Percentiles rank a stretch among this genome's conserved stretches.
Evolutionary conservation across 2,329 filamentous ascomycete species (phyloP).

Genomic region (Xylariaceae sp.): DNA sequence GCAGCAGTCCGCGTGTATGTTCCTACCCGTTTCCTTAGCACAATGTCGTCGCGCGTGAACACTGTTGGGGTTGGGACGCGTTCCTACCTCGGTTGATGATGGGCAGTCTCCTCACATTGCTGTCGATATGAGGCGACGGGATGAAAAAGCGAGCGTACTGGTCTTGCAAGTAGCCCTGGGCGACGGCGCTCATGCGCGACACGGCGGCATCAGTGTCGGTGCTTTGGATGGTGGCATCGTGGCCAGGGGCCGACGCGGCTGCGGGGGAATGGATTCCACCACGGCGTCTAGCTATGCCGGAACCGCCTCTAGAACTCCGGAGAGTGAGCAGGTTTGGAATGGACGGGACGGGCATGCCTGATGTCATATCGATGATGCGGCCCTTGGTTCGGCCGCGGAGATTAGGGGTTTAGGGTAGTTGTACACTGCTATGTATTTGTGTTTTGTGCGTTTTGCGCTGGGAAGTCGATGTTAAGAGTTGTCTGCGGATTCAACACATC

Average conservation of each 20-base stretch:
- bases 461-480: too few species aligned
- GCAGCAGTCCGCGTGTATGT: constrained; percentile 88
- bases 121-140: constrained; percentile 36
- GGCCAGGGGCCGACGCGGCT: constrained; percentile 32
- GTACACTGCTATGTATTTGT: too few species aligned
- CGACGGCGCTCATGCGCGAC: constrained; percentile 82
- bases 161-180: constrained; percentile 78
- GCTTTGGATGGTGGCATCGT: constrained; percentile 74
- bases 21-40: constrained; percentile 45
- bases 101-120: constrained; percentile 62
- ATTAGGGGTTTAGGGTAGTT: too few species aligned
- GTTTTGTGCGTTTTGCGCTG: too few species aligned
- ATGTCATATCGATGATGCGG: constrained; percentile 1
- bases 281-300: constrained; percentile 25
- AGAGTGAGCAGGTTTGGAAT: constrained; percentile 73
- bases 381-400: neutral
- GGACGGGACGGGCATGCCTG: constrained; percentile 60
- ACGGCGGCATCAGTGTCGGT: constrained; percentile 90
- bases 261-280: constrained; percentile 20
- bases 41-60: constrained; percentile 12
- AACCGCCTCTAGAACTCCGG: constrained; percentile 42
- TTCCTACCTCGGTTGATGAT: constrained; percentile 84
- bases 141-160: constrained; percentile 70
- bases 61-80: constrained; percentile 1
- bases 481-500: too few species aligned